phyloP scores from a whole-genome alignment of 176 grass and related monocot genomes.

The Elymus sibiricus region DNA sequence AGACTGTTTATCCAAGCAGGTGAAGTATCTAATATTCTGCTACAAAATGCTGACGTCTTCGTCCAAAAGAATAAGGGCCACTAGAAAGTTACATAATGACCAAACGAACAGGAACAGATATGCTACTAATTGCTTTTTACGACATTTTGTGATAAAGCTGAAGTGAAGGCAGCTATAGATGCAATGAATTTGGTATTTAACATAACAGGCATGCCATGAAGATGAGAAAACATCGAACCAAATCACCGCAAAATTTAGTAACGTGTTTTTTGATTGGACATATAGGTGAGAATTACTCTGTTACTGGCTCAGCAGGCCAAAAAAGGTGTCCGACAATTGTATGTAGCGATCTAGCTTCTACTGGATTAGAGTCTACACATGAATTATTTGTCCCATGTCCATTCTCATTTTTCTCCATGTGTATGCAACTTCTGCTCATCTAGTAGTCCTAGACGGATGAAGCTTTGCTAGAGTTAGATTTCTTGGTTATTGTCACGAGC shows the following conservation, averaged over 20 bases:
- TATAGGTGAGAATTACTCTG: not conserved
- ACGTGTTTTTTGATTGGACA: not conserved
- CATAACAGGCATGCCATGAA: not conserved
- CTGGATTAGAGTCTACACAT: not conserved
- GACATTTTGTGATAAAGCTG: not conserved
- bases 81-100: not conserved
- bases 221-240: not conserved
- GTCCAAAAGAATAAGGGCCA: not conserved
- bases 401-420: not conserved
- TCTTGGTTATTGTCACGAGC: not conserved
- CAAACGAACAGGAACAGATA: not conserved
- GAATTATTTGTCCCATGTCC: not conserved
- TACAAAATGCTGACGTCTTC: not conserved
- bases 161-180: not conserved
- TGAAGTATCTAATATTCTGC: not conserved
- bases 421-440: slow-evolving; percentile 5
- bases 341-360: not conserved
- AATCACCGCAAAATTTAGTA: not conserved
- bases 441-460: not conserved
- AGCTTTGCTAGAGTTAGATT: not conserved
- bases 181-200: not conserved
- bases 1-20: not conserved
- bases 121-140: not conserved
- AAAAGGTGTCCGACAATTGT: not conserved
- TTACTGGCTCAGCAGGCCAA: not conserved